phyloP scores from a whole-genome alignment of 2,329 filamentous ascomycete species.

The Dothistroma septosporum region DNA sequence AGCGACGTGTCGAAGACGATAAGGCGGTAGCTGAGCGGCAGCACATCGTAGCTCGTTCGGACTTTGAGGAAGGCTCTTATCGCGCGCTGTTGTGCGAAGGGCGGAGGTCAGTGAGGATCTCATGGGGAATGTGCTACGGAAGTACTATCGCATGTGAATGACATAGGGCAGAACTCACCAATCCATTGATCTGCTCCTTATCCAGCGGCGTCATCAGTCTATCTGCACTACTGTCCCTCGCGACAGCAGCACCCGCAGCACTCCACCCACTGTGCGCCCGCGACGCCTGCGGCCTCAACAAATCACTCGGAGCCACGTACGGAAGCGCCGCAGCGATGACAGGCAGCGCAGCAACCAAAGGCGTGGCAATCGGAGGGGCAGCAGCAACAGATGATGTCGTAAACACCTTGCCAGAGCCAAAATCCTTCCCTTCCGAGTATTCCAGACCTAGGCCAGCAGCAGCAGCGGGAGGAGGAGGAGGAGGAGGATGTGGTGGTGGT shows the following conservation, averaged over 20 bases:
- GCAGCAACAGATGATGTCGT: background rate
- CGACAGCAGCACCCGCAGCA: background rate
- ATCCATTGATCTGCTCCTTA: constrained; percentile 70
- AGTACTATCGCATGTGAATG: constrained; percentile 4
- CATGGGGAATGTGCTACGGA: background rate
- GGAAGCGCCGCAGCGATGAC: constrained; percentile 6
- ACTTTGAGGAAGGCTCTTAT: constrained; percentile 95
- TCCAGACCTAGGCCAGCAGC: background rate
- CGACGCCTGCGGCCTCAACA: constrained; percentile 12
- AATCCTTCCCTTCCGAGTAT: background rate
- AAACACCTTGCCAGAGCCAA: background rate
- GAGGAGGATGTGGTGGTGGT: no score
- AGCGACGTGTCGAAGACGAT: constrained; percentile 94
- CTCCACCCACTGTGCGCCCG: background rate
- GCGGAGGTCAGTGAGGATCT: background rate
- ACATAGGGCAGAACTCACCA: constrained; percentile 54
- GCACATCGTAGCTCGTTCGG: constrained; percentile 94
- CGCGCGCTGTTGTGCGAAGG: constrained; percentile 60
- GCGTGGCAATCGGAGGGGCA: background rate
- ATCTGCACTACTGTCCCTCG: background rate
- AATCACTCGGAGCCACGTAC: constrained; percentile 20
- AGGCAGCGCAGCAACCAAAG: background rate
- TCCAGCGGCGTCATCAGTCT: constrained; percentile 50
- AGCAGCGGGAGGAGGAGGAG: no score
- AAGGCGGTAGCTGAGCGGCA: constrained; percentile 91